phyloP scores from a whole-genome alignment of 257 asterid species.

The Solanum clarkiae region DNA sequence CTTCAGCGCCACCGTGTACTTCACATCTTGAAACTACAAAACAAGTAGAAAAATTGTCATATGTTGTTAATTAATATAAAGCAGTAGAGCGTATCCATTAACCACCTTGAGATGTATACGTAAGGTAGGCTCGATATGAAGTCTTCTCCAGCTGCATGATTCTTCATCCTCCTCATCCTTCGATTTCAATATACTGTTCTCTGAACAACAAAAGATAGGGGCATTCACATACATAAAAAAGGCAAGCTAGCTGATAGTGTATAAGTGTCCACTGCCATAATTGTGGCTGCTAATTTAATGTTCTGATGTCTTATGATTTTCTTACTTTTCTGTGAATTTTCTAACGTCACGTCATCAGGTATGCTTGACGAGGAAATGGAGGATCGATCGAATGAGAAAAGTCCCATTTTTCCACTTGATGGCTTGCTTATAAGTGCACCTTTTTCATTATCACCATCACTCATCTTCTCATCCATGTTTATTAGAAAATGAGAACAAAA shows the following conservation, averaged over 20 bases:
- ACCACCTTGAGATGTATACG: conserved; percentile 30
- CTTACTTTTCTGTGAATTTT: background rate
- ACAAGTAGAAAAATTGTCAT: background rate
- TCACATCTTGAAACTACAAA: conserved; percentile 31
- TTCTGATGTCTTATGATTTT: background rate
- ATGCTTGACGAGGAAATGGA: background rate
- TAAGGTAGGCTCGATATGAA: conserved; percentile 21
- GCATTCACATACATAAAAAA: background rate
- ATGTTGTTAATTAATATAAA: background rate
- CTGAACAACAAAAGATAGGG: background rate
- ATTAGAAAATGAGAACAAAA: conserved; percentile 15
- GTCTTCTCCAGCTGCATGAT: conserved; percentile 8
- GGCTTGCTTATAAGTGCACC: background rate
- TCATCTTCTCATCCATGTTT: conserved; percentile 8
- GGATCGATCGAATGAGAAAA: conserved; percentile 10
- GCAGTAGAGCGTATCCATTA: background rate
- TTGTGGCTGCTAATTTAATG: background rate
- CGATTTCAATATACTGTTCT: background rate
- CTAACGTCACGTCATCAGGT: background rate
- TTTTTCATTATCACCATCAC: background rate
- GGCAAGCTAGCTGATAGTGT: background rate
- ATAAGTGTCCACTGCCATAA: background rate
- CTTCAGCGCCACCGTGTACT: conserved; percentile 9
- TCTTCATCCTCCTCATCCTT: conserved; percentile 8
- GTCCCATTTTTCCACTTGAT: background rate